phyloP scores from a whole-genome alignment of 169 alveolate genomes.

The Cryptosporidium xiaoi region DNA sequence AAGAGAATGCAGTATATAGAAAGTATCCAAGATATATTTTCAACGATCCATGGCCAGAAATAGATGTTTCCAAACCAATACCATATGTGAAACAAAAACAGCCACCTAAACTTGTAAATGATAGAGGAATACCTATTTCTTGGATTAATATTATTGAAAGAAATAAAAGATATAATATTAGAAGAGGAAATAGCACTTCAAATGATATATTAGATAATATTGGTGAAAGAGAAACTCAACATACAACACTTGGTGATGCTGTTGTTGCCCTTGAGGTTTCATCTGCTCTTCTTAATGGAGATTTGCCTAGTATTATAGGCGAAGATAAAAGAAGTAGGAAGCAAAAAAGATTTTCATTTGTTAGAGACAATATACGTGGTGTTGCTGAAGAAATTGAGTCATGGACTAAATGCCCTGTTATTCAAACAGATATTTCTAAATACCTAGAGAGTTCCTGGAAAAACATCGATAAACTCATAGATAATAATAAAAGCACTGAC shows the following conservation, averaged over 20 bases:
- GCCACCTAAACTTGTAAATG: constrained; percentile 52
- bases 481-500: neutral
- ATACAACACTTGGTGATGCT: constrained; percentile 56
- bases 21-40: constrained; percentile 46
- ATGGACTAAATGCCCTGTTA: constrained; percentile 73
- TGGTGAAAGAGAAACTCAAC: constrained; percentile 29
- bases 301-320: constrained; percentile 65
- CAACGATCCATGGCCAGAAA: constrained; percentile 75
- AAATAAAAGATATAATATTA: constrained; percentile 48
- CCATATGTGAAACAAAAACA: constrained; percentile 69
- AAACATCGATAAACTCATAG: constrained; percentile 26
- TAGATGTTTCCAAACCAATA: constrained; percentile 69
- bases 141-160: constrained; percentile 49
- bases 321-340: constrained; percentile 64
- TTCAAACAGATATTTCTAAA: constrained; percentile 58
- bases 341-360: constrained; percentile 72
- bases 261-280: constrained; percentile 55
- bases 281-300: constrained; percentile 44
- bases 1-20: constrained; percentile 30
- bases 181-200: constrained; percentile 33
- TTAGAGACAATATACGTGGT: constrained; percentile 72
- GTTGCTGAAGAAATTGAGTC: constrained; percentile 75
- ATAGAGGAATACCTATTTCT: constrained; percentile 58
- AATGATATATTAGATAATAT: neutral
- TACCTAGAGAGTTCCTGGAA: constrained; percentile 58